Conservation (phyloP, 208 protist genomes). For the Leptomonas pyrrhocoris region DNA sequence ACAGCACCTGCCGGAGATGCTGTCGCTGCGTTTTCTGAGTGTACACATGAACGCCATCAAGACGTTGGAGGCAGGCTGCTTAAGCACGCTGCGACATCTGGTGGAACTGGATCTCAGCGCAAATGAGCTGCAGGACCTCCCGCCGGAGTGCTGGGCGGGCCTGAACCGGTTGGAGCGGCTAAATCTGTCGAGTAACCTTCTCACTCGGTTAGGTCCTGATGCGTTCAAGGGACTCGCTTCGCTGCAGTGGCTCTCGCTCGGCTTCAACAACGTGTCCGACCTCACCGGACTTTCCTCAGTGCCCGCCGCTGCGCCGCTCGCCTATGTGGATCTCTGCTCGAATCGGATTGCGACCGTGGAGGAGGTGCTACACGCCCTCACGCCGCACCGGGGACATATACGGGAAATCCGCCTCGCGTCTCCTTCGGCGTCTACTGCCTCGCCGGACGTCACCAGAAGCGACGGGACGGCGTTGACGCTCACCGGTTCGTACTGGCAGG, state of each 20-base stretch:
- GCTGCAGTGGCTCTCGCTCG: constrained; percentile 75
- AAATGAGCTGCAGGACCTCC: constrained; percentile 60
- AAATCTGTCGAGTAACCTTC: constrained; percentile 79
- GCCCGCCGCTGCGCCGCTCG: constrained; percentile 42
- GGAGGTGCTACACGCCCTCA: constrained; percentile 43
- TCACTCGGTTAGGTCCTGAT: constrained; percentile 31
- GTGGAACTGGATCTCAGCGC: constrained; percentile 80
- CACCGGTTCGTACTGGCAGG: constrained; percentile 7
- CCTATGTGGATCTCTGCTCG: constrained; percentile 73
- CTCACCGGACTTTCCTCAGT: constrained; percentile 49
- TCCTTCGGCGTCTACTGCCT: constrained; percentile 1
- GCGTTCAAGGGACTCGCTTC: constrained; percentile 44
- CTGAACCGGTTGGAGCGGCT: constrained; percentile 56
- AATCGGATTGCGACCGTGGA: constrained; percentile 53
- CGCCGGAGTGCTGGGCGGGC: constrained; percentile 41
- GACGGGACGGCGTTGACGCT: neutral
- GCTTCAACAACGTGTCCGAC: constrained; percentile 68
- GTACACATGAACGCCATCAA: constrained; percentile 84
- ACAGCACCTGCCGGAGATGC: constrained; percentile 58
- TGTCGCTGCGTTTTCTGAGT: constrained; percentile 57
- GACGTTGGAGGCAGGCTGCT: constrained; percentile 32
- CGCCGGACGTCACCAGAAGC: neutral
- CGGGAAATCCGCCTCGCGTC: constrained; percentile 62
- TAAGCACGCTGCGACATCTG: constrained; percentile 49
- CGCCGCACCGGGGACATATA: constrained; percentile 39